Percentiles rank a stretch among this genome's conserved stretches.
These are phyloP conservation scores for Aspergillus candidus DNA, from an alignment of 2,329 filamentous ascomycete genomes.

Conservation along the genomic window DNA sequence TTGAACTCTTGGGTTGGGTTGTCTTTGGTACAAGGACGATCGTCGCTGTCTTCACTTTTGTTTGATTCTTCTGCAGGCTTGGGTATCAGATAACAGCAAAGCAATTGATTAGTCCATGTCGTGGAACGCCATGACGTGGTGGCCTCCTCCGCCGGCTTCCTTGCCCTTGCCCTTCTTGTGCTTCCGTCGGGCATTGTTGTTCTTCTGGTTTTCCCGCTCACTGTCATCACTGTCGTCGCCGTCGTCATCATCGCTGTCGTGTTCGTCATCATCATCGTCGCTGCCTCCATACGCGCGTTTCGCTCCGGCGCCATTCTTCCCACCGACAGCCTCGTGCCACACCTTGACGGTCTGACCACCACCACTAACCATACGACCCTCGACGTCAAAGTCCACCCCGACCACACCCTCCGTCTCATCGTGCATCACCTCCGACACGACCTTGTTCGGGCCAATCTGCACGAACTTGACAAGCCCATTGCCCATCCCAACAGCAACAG, in stretches of 20 bases:
- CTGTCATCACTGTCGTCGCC: conserved; percentile 42
- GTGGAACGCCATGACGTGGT: conserved; percentile 39
- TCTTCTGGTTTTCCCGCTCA: conserved; percentile 40
- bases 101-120: conserved; percentile 36
- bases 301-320: conserved; percentile 36
- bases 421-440: conserved; percentile 63
- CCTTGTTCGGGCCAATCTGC: conserved; percentile 65
- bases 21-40: too few species aligned
- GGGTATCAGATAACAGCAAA: background rate
- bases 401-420: conserved; percentile 84
- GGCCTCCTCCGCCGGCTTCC: conserved; percentile 28
- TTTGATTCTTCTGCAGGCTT: too few species aligned
- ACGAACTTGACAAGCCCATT: conserved; percentile 76
- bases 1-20: too few species aligned
- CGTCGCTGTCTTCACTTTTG: too few species aligned
- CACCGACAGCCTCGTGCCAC: conserved; percentile 66
- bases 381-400: conserved; percentile 74
- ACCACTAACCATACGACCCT: conserved; percentile 80
- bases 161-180: conserved; percentile 42
- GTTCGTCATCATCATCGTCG: conserved; percentile 38
- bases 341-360: conserved; percentile 83
- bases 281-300: conserved; percentile 39
- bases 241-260: conserved; percentile 23
- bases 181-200: conserved; percentile 42
- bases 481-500: conserved; percentile 72